These are phyloP conservation scores for Fonsecaea pugnacius DNA, from an alignment of 2,329 filamentous ascomycete species.

Conservation along the genomic window DNA sequence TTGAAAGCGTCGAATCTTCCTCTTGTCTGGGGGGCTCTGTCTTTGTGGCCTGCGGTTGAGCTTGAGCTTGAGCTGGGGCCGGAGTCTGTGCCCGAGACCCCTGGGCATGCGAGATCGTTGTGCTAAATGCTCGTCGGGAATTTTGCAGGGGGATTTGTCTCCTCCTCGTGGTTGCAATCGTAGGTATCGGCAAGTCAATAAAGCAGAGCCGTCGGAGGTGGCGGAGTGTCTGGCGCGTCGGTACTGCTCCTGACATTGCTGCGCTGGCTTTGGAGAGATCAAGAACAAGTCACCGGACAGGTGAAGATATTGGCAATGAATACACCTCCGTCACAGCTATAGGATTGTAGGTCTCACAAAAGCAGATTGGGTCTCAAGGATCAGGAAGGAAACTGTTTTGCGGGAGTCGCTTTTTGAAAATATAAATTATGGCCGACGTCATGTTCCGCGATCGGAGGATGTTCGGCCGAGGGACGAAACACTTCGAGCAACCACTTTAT, in stretches of 20 bases:
- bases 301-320: not conserved
- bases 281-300: not conserved
- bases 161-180: constrained; percentile 4
- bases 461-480: not conserved
- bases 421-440: constrained; percentile 5
- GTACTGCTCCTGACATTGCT: constrained; percentile 24
- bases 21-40: not conserved
- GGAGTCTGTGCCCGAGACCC: not conserved
- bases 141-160: not conserved
- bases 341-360: not conserved
- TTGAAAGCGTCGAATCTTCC: not conserved
- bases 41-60: not conserved
- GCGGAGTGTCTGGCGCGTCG: constrained; percentile 29
- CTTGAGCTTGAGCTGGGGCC: not conserved
- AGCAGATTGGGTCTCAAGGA: not conserved
- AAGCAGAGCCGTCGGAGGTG: constrained; percentile 29
- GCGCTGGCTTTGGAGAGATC: not conserved
- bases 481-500: too few relatives aligned
- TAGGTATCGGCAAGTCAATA: constrained; percentile 7
- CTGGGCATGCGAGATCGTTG: not conserved
- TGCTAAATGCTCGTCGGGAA: constrained; percentile 19
- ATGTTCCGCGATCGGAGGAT: constrained; percentile 14
- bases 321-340: not conserved
- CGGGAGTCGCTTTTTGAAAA: not conserved
- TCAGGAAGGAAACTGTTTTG: not conserved